These are phyloP conservation scores for Viridothelium virens DNA, from an alignment of 495 filamentous ascomycete genomes.

Conservation along the genomic window DNA sequence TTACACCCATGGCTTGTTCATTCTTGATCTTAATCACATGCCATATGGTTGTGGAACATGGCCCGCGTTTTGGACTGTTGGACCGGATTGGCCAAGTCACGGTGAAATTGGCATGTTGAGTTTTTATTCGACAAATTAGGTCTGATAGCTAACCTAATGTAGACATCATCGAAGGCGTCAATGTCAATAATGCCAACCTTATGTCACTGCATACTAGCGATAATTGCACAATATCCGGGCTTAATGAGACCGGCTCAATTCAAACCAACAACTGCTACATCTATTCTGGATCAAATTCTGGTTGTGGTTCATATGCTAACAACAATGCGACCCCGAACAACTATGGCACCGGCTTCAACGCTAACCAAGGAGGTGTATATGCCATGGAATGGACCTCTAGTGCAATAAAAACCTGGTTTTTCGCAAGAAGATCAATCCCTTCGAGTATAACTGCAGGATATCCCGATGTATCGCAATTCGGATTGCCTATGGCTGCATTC, in stretches of 20 bases:
- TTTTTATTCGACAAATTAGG: background rate
- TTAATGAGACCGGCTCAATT: constrained; percentile 42
- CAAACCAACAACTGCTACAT: constrained; percentile 45
- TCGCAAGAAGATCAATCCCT: constrained; percentile 20
- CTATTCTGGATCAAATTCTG: constrained; percentile 12
- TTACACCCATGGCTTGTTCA: constrained; percentile 25
- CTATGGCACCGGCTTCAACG: constrained; percentile 23
- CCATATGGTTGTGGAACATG: constrained; percentile 26
- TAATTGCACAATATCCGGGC: constrained; percentile 51
- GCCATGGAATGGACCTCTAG: constrained; percentile 25
- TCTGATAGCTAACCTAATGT: background rate
- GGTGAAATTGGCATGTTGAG: constrained; percentile 21
- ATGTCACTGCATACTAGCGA: constrained; percentile 67
- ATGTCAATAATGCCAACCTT: constrained; percentile 52
- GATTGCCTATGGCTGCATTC: constrained; percentile 57
- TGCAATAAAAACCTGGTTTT: constrained; percentile 25
- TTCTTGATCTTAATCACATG: constrained; percentile 26
- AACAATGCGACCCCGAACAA: constrained; percentile 35
- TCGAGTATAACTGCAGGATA: constrained; percentile 17
- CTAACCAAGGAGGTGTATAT: constrained; percentile 23
- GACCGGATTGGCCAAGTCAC: constrained; percentile 44
- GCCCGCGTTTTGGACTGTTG: constrained; percentile 53
- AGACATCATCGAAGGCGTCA: constrained; percentile 86
- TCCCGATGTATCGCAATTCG: constrained; percentile 49
- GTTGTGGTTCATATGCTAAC: constrained; percentile 20